Evolutionary conservation across 345 rosid species (phyloP), one percentile per base, ranked within the genome.

Genomic region (Noccaea caerulescens): DNA sequence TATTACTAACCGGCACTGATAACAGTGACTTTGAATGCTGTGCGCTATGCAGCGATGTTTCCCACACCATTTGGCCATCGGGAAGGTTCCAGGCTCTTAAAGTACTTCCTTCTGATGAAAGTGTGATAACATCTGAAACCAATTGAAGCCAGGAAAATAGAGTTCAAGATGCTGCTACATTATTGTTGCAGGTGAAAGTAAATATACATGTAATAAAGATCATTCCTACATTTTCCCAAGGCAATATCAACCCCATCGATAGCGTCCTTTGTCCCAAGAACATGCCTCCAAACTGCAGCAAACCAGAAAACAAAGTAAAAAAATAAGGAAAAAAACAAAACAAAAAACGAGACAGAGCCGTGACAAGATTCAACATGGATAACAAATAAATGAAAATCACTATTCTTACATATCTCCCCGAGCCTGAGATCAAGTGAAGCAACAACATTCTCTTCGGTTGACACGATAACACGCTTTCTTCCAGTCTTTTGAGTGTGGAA

Each of bases 41-140:
- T 9, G 85, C 80, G 7, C 86, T 87, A 47, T 72, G 81, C 77
- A 94, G 82, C 42, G 79, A 78, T 66, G 95, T 81, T 77, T 91
- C 96, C 99, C 99, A 91, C 59, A 86, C 96, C 96, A 94, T 86
- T 76, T 91, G 99, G 51, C 99, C 97, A 82, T 94, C 98, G 55
- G 98, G 97, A 74, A 94, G 99, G 81, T 91, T 94, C 98, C 99
- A 94, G 6, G 98, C 96, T 83, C 99, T 80, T 66, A 94, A 45
- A 65, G 63, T 78, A 80, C 89, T 89, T 68, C 99, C 99, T 23
- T 78, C 79, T 0, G 93, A 86, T 46, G 96, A 91, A 76, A 91
- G 90, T 53, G 92, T 89, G 39, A 94, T 79, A 42, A 88, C 90
- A 81, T 91, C 98, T 94, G 87, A 58, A 78, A 76, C 33, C 33